phyloP scores from a whole-genome alignment of 805 yeast species.

The Torulaspora gathmanii region DNA sequence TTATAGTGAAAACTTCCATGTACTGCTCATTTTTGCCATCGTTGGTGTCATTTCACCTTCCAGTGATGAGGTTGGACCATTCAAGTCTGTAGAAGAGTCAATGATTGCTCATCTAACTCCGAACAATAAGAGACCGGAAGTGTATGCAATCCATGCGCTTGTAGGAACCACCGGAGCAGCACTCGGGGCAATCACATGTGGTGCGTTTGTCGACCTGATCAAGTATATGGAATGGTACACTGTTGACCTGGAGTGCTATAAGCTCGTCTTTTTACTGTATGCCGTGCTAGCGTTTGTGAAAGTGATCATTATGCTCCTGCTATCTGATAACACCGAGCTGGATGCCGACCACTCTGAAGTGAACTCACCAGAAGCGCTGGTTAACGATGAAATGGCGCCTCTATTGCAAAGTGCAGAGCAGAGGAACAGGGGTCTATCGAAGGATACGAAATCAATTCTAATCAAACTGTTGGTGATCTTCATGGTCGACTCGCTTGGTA shows the following conservation, averaged over 20 bases:
- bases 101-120: slow-evolving; percentile 75
- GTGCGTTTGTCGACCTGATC: slow-evolving; percentile 50
- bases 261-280: slow-evolving; percentile 54
- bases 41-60: slow-evolving; percentile 84
- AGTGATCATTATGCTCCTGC: slow-evolving; percentile 44
- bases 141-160: slow-evolving; percentile 70
- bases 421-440: slow-evolving; percentile 30
- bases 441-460: slow-evolving; percentile 42
- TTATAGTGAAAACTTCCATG: slow-evolving; percentile 45
- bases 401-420: slow-evolving; percentile 14
- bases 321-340: slow-evolving; percentile 52
- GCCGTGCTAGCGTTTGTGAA: slow-evolving; percentile 51
- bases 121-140: slow-evolving; percentile 56
- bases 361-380: slow-evolving; percentile 20
- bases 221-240: slow-evolving; percentile 35
- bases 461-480: slow-evolving; percentile 54
- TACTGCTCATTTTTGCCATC: slow-evolving; percentile 66
- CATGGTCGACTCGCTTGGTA: slow-evolving; percentile 82
- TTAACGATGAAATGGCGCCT: slow-evolving; percentile 28
- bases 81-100: slow-evolving; percentile 80
- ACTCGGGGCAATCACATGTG: slow-evolving; percentile 61
- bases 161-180: slow-evolving; percentile 71
- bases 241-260: slow-evolving; percentile 44
- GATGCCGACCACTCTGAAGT: slow-evolving; percentile 22
- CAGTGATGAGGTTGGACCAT: slow-evolving; percentile 90